These are phyloP conservation scores for Ehretia macrophylla DNA, from an alignment of 257 asterid species.

Conservation along the genomic window DNA sequence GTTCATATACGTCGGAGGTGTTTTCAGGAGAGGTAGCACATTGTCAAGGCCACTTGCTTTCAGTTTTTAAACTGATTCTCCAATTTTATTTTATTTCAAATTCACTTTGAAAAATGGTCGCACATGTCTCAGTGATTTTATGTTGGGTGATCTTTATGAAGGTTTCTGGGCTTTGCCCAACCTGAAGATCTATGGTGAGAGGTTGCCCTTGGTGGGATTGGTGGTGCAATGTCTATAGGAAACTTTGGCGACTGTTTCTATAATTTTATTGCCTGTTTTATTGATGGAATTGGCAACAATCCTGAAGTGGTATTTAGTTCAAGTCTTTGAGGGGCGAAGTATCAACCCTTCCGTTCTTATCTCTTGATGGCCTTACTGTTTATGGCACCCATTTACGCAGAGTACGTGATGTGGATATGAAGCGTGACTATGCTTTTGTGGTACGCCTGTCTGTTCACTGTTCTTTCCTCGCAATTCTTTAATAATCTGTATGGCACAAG, in stretches of 20 bases:
- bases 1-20: slow-evolving; percentile 1
- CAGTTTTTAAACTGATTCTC: slow-evolving; percentile 14
- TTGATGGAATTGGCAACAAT: slow-evolving; percentile 58
- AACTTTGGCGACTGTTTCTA: slow-evolving; percentile 53
- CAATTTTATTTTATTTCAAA: slow-evolving; percentile 23
- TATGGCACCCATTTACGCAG: slow-evolving; percentile 74
- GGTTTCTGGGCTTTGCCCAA: slow-evolving; percentile 57
- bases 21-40: slow-evolving; percentile 12
- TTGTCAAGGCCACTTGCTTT: slow-evolving; percentile 6
- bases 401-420: slow-evolving; percentile 73
- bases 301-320: slow-evolving; percentile 58
- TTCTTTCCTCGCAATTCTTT: background rate
- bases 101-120: slow-evolving; percentile 29
- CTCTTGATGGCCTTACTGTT: slow-evolving; percentile 65
- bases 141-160: slow-evolving; percentile 55
- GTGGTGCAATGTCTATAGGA: slow-evolving; percentile 43
- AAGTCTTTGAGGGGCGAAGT: slow-evolving; percentile 61
- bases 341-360: slow-evolving; percentile 52
- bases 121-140: slow-evolving; percentile 35
- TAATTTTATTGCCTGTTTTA: slow-evolving; percentile 48
- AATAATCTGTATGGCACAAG: background rate
- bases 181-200: slow-evolving; percentile 62
- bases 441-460: slow-evolving; percentile 23
- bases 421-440: slow-evolving; percentile 71
- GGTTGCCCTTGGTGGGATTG: slow-evolving; percentile 64